Conservation (phyloP, 768 basidiomycete genomes). For the Naganishia onofrii region DNA sequence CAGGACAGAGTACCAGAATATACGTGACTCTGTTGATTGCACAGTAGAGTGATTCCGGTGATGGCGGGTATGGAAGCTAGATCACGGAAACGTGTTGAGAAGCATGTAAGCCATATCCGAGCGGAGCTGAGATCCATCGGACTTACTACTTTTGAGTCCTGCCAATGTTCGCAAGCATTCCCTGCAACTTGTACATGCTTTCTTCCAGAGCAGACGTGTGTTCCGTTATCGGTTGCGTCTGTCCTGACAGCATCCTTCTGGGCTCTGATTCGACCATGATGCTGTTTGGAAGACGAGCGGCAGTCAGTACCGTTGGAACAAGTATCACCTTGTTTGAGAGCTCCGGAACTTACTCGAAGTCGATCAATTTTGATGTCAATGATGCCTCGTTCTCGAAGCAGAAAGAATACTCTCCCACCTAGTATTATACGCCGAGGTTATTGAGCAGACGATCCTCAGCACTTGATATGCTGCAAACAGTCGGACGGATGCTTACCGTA, state of each 20-base stretch:
- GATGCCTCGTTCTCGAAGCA: constrained; percentile 99
- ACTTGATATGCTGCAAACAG: background rate
- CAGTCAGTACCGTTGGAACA: background rate
- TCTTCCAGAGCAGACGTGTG: constrained; percentile 93
- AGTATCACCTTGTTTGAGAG: background rate
- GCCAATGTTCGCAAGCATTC: constrained; percentile 82
- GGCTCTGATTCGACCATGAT: constrained; percentile 99
- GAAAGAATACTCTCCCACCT: constrained; percentile 64
- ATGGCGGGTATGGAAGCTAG: constrained; percentile 88
- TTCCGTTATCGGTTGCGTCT: constrained; percentile 73
- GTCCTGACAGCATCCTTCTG: constrained; percentile 79
- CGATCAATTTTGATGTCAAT: constrained; percentile 78
- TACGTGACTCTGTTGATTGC: constrained; percentile 79
- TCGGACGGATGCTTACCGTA: constrained; percentile 50
- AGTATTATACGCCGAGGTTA: background rate
- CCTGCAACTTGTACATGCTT: constrained; percentile 85
- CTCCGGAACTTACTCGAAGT: constrained; percentile 56
- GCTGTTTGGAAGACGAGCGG: constrained; percentile 62
- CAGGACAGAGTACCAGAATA: constrained; percentile 89
- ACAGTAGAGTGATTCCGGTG: constrained; percentile 91
- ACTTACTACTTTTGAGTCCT: constrained; percentile 89
- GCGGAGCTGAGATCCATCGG: background rate
- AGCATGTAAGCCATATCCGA: background rate
- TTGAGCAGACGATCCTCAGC: background rate
- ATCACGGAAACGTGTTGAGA: background rate